These are phyloP conservation scores for Trifolium dubium DNA, from an alignment of 306 rosid species.

Conservation along the genomic window DNA sequence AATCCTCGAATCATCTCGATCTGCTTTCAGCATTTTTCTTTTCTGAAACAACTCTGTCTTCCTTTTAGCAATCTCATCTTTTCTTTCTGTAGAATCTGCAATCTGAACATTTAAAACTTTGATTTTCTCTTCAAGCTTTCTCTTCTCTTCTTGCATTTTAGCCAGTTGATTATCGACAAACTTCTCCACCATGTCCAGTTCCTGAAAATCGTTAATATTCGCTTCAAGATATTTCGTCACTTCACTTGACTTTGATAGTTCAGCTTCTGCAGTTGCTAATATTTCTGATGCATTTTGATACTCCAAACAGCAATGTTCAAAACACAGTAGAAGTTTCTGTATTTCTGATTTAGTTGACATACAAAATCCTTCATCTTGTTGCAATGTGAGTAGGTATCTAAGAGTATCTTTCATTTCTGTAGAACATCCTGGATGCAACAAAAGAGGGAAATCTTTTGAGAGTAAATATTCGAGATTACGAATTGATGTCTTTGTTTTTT, in stretches of 20 bases:
- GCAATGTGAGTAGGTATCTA: conserved; percentile 10
- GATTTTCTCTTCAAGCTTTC: conserved; percentile 32
- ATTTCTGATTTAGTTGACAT: conserved; percentile 12
- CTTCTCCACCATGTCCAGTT: not conserved
- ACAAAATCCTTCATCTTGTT: conserved; percentile 25
- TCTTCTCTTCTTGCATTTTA: not conserved
- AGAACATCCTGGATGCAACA: not conserved
- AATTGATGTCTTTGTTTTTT: not conserved
- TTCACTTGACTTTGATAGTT: not conserved
- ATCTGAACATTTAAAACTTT: conserved; percentile 20
- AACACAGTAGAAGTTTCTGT: conserved; percentile 11
- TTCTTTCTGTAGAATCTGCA: not conserved
- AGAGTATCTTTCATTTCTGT: not conserved
- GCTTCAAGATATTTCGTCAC: conserved; percentile 1
- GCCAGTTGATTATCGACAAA: not conserved
- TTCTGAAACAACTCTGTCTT: conserved; percentile 10
- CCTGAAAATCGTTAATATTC: conserved; percentile 23
- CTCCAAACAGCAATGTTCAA: conserved; percentile 12
- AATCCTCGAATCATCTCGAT: conserved; percentile 5
- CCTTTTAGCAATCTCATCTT: conserved; percentile 1
- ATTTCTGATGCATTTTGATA: conserved; percentile 23
- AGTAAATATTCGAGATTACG: not conserved
- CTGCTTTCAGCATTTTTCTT: conserved; percentile 9
- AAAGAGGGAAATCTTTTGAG: not conserved
- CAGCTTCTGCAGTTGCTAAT: not conserved